A percentile compares a stretch with the other conserved stretches of the same genome.
Evolutionary conservation across 2,329 filamentous ascomycete species (phyloP).

Genomic region (Colletotrichum sp.): DNA sequence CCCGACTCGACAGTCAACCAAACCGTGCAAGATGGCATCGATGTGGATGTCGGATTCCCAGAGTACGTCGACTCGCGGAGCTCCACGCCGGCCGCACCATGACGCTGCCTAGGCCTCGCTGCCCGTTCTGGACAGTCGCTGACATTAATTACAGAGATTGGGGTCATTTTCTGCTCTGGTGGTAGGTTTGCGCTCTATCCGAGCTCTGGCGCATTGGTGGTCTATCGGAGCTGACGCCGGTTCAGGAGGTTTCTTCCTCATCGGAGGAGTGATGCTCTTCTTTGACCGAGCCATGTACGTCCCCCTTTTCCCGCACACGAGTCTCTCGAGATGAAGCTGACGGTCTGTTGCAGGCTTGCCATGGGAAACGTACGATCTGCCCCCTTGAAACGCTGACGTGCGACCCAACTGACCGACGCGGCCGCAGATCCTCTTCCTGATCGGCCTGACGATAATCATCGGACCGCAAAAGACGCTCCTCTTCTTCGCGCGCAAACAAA

Average conservation of each 20-base stretch:
- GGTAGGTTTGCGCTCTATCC: constrained; percentile 66
- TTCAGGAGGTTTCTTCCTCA: constrained; percentile 89
- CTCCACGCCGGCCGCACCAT: not conserved
- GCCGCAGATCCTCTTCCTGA: constrained; percentile 89
- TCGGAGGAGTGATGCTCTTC: constrained; percentile 94
- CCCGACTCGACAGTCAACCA: not conserved
- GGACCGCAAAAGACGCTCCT: constrained; percentile 87
- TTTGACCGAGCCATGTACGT: constrained; percentile 95
- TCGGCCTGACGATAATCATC: constrained; percentile 95
- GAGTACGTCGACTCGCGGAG: constrained; percentile 64
- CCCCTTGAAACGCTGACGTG: not conserved
- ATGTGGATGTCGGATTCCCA: constrained; percentile 98
- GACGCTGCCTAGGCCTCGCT: not conserved
- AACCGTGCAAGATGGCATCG: constrained; percentile 68
- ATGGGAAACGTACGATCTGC: constrained; percentile 86
- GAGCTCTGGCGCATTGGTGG: constrained; percentile 25
- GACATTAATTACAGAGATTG: constrained; percentile 74
- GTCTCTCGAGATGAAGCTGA: constrained; percentile 18
- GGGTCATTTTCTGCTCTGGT: constrained; percentile 96
- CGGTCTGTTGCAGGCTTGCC: constrained; percentile 69
- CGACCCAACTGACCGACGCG: not conserved
- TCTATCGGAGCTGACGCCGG: constrained; percentile 11
- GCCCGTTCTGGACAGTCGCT: constrained; percentile 26
- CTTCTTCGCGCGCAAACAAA: constrained; percentile 95
- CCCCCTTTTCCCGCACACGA: not conserved